Base-by-base conservation (phyloP, 306 rosid genomes). In the Leucaena leucocephala region DNA sequence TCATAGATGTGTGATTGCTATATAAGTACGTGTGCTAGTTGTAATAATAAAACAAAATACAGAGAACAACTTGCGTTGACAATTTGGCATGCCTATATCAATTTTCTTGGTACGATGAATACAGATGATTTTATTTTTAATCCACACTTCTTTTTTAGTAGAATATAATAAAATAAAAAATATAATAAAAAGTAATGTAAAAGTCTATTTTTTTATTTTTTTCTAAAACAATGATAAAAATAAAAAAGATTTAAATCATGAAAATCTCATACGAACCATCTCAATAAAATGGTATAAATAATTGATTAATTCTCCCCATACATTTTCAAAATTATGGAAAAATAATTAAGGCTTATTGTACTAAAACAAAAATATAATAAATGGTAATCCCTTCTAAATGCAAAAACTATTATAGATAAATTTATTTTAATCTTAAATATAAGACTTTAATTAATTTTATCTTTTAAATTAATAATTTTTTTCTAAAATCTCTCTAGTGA, bases 41-140 rank as follows among this genome's bases (percentile, higher is more conserved):
- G 84, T 46, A 10, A 77, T 21, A 84, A 84, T 16, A 80, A 77
- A 67, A 76, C 76, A 76, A 27, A 84, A 84, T 4, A 58, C 46
- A 15, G 39, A 27, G 64, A 49, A 65, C 77, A 59, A 74, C 9
- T 58, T 38, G 44, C 57, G 76, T 81, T 84, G 84, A 84, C 74
- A 72, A 84, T 2, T 77, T 81, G 80, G 8, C 80, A 71, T 43
- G 13, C 62, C 17, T 52, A 6, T 52, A 17, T 52, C 62, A 9
- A 38, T 75, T 70, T 39, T 58, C 46, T 76, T 80, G 79, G 43
- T 71, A 48, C 79, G 67, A 64, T 80, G 82, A 71, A 84, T 27
- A 55, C 40, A 57, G 67, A 55, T n/a, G 16, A 59, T 19, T 55
- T 27, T 27, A 27, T 27, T 27, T 27, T 55, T 6, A 19, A 55